Conservation (phyloP, 495 filamentous ascomycete species). For the Penicilliopsis zonata region DNA sequence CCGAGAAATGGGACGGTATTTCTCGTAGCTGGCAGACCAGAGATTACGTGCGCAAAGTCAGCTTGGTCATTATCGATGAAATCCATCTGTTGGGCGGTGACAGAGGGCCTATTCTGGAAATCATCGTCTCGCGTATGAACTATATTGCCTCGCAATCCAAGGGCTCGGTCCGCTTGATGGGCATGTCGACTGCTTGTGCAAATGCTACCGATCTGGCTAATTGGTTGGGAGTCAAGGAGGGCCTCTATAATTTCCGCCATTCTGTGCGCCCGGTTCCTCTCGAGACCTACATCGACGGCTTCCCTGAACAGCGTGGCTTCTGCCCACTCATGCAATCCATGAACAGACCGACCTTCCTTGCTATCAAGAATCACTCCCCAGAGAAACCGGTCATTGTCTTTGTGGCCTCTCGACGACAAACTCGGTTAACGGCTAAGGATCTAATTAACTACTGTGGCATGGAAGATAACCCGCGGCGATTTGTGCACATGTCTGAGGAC, state of each 20-base stretch:
- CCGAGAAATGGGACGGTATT: conserved; percentile 99
- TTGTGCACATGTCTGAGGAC: conserved; percentile 87
- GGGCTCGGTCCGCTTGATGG: conserved; percentile 76
- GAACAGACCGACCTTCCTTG: conserved; percentile 95
- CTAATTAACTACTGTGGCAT: conserved; percentile 95
- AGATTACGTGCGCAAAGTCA: conserved; percentile 89
- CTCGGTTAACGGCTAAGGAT: conserved; percentile 86
- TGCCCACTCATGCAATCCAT: conserved; percentile 98
- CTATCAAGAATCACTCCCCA: conserved; percentile 90
- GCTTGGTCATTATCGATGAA: conserved; percentile 96
- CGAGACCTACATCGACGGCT: conserved; percentile 94
- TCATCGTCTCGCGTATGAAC: conserved; percentile 98
- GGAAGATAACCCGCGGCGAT: conserved; percentile 93
- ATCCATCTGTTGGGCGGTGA: conserved; percentile 95
- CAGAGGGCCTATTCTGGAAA: conserved; percentile 93
- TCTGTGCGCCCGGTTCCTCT: conserved; percentile 94
- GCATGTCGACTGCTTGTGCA: conserved; percentile 97
- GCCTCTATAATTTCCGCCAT: conserved; percentile 94
- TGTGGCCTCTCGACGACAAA: conserved; percentile 90
- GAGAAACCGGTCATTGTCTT: conserved; percentile 98
- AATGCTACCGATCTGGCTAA: conserved; percentile 91
- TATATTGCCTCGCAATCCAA: conserved; percentile 91
- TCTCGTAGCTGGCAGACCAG: conserved; percentile 95
- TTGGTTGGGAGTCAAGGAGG: conserved; percentile 96
- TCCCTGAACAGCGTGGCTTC: conserved; percentile 89